Conservation (phyloP, 345 rosid species). For the Syzygium aromaticum region DNA sequence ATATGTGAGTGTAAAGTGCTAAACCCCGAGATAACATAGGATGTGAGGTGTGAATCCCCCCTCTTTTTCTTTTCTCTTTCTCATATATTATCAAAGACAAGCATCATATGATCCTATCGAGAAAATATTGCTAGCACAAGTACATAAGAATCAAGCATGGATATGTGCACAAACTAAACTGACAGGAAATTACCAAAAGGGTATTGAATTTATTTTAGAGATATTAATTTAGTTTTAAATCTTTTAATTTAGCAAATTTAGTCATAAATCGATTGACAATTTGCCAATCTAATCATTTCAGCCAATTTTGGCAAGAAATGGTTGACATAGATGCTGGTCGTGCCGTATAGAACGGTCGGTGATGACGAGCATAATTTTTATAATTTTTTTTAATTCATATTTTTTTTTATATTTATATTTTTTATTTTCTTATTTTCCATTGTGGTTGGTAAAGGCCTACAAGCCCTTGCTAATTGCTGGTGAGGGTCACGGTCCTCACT, state of each 20-base stretch:
- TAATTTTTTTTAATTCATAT: background rate
- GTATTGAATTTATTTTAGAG: rapidly evolving
- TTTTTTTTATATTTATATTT: background rate
- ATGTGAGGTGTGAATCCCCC: too few species aligned
- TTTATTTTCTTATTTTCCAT: background rate
- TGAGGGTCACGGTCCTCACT: background rate
- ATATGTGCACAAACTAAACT: background rate
- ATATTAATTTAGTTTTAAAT: too few species aligned
- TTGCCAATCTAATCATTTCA: background rate
- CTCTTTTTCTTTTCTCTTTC: too few species aligned
- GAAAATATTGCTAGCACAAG: background rate
- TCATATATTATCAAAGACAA: background rate
- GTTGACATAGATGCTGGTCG: rapidly evolving
- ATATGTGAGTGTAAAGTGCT: background rate
- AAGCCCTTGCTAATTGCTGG: background rate
- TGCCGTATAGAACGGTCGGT: rapidly evolving
- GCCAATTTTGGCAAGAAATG: background rate
- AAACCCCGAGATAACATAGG: background rate
- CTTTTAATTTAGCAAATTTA: rapidly evolving
- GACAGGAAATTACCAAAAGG: background rate
- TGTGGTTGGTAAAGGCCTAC: background rate
- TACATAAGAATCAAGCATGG: background rate
- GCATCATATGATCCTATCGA: background rate
- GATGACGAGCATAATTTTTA: background rate
- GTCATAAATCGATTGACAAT: rapidly evolving